These are phyloP conservation scores for Sequoia sempervirens DNA, from an alignment of 75 land plant species.

Conservation along the genomic window DNA sequence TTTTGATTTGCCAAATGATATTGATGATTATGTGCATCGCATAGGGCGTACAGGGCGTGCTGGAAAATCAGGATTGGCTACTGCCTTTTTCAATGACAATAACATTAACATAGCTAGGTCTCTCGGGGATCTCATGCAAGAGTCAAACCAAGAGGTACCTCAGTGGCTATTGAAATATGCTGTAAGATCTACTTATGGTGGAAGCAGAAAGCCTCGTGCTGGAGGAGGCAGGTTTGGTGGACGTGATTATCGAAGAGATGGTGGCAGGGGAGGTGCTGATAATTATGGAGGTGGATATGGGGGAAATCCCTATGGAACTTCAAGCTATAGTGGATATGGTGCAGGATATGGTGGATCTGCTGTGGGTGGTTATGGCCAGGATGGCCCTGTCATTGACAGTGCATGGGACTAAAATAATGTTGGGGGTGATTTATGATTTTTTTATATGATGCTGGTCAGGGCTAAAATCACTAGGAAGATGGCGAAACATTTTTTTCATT, in stretches of 20 bases:
- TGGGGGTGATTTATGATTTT: neutral
- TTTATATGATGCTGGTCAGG: slow-evolving; percentile 6
- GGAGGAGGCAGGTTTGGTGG: slow-evolving; percentile 81
- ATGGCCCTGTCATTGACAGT: slow-evolving; percentile 16
- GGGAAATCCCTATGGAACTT: neutral
- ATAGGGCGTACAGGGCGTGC: slow-evolving; percentile 59
- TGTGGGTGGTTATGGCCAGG: neutral
- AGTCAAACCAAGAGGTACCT: slow-evolving; percentile 53
- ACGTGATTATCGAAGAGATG: slow-evolving; percentile 66
- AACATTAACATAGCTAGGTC: slow-evolving; percentile 37
- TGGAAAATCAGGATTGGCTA: slow-evolving; percentile 50
- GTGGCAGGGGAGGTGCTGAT: slow-evolving; percentile 9
- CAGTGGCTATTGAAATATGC: slow-evolving; percentile 39
- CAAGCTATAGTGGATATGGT: neutral
- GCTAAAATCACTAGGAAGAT: slow-evolving; percentile 9
- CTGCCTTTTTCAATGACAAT: slow-evolving; percentile 53
- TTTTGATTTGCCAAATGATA: slow-evolving; percentile 52
- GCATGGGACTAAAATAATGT: slow-evolving; percentile 24
- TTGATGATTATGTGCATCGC: slow-evolving; percentile 59
- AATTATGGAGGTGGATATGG: slow-evolving; percentile 6
- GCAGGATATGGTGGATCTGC: slow-evolving; percentile 4
- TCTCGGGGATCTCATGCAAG: slow-evolving; percentile 40
- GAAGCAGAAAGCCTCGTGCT: slow-evolving; percentile 35
- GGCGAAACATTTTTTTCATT: slow-evolving; percentile 1
- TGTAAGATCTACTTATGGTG: slow-evolving; percentile 37